These are phyloP conservation scores for Glycine latifolia DNA, from an alignment of 306 rosid species.

Conservation along the genomic window DNA sequence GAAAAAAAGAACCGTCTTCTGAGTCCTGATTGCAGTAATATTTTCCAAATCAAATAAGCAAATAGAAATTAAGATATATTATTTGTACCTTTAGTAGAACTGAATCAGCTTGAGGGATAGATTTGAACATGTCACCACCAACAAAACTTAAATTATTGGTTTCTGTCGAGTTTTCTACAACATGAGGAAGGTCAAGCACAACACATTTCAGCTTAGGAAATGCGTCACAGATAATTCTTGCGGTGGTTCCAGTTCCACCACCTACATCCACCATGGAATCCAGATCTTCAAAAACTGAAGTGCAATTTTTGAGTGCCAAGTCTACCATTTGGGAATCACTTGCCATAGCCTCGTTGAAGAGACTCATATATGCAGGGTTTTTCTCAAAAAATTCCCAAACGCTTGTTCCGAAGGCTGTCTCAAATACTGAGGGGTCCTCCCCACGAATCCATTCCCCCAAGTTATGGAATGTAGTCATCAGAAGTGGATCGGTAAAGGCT, in stretches of 20 bases:
- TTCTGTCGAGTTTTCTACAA: constrained; percentile 12
- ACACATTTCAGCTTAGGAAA: constrained; percentile 18
- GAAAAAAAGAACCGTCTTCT: too few relatives aligned
- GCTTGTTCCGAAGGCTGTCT: constrained; percentile 41
- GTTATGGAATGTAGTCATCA: background rate
- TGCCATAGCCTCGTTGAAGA: constrained; percentile 51
- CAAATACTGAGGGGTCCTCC: constrained; percentile 11
- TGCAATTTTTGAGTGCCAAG: constrained; percentile 49
- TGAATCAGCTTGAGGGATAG: constrained; percentile 41
- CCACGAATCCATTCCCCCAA: constrained; percentile 47
- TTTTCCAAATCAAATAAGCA: background rate
- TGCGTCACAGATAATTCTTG: background rate
- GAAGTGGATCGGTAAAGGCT: background rate
- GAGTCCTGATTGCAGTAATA: too few relatives aligned
- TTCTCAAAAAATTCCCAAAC: constrained; percentile 30
- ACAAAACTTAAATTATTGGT: constrained; percentile 24
- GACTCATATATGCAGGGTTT: background rate
- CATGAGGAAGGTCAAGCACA: constrained; percentile 37
- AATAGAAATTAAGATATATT: background rate
- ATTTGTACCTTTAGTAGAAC: constrained; percentile 38
- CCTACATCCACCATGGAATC: constrained; percentile 13
- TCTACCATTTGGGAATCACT: constrained; percentile 53
- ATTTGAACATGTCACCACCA: constrained; percentile 40
- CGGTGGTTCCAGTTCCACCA: constrained; percentile 10
- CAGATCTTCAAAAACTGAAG: constrained; percentile 26